Evolutionary conservation across 2,329 filamentous ascomycete species (phyloP).

Genomic region (Neurospora sp.): DNA sequence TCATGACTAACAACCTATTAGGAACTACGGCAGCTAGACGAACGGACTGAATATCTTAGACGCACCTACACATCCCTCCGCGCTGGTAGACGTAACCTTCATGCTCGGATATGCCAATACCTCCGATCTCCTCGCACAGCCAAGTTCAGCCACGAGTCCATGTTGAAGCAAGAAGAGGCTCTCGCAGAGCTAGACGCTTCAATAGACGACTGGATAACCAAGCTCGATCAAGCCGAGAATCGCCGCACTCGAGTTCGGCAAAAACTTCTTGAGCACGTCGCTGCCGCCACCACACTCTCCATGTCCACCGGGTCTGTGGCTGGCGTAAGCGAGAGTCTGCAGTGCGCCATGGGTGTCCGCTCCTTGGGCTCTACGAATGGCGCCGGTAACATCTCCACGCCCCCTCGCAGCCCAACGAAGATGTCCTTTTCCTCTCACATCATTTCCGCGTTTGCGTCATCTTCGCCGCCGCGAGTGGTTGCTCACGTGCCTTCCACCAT

Average conservation of each 20-base stretch:
- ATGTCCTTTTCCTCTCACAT: slow-evolving; percentile 21
- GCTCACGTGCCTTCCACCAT: slow-evolving; percentile 48
- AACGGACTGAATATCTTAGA: slow-evolving; percentile 67
- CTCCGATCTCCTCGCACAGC: slow-evolving; percentile 60
- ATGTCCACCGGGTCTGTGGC: slow-evolving; percentile 19
- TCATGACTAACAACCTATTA: slow-evolving; percentile 21
- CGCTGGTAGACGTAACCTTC: slow-evolving; percentile 65
- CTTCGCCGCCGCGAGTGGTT: slow-evolving; percentile 41
- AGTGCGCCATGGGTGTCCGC: slow-evolving; percentile 31
- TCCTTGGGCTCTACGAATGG: slow-evolving; percentile 17
- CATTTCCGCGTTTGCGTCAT: slow-evolving; percentile 28
- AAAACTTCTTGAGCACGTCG: slow-evolving; percentile 73
- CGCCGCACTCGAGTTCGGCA: slow-evolving; percentile 64
- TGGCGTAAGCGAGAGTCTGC: slow-evolving; percentile 30
- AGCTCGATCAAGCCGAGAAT: slow-evolving; percentile 74
- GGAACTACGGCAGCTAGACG: slow-evolving; percentile 68
- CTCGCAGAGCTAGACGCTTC: slow-evolving; percentile 65
- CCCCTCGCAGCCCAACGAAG: slow-evolving; percentile 50
- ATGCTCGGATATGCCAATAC: slow-evolving; percentile 67
- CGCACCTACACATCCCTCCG: slow-evolving; percentile 67
- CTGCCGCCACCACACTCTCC: slow-evolving; percentile 53
- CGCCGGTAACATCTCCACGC: slow-evolving; percentile 39
- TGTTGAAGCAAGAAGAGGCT: slow-evolving; percentile 72
- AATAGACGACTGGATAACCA: slow-evolving; percentile 72
- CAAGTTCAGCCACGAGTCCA: slow-evolving; percentile 62